Base-by-base conservation (phyloP, 441 rosid species). In the Brassica balearica region DNA sequence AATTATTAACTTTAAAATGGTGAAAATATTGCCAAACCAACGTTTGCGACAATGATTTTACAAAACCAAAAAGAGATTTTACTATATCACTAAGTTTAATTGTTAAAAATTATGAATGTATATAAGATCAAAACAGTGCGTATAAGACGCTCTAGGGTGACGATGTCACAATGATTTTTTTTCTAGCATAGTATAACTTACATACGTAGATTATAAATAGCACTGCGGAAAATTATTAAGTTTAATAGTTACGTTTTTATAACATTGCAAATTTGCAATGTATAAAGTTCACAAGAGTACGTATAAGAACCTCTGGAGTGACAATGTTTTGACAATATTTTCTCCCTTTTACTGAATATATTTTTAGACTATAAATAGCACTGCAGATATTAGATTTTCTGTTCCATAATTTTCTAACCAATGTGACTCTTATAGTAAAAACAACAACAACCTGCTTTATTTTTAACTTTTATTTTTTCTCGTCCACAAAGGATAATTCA, bases 401-500 rank as follows among this genome's bases (percentile, higher is more conserved):
- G 78, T 64, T 79, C 79, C 82, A 68, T 27, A 74, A 38, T 8
- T 74, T 69, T 79, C 75, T 74, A 79, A 74, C 79, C 10, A 69
- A 63, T 73, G 78, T 69, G 60, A 65, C 75, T 12, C 56, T 55
- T 74, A 69, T 69, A 80, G 79, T 56, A 56, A 80, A 69, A 63
- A 17, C 59, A 55, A 55, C 65, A 79, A 63, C 78, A 74, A 69
- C 67, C 60, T 62, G 71, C 8, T 64, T 56, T 68, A 63, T 63
- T 23, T 38, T 32, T 46, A 67, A 59, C 53, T 58, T 46, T 73
- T 46, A n/a, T 51, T 6, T 6, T 8, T 56, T 69, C 23, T 29
- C 23, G 61, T 51, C 60, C 59, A 62, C 59, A 69, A 69, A 34
- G 20, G 58, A 34, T 78, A 77, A 60, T 68, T 55, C 56, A 27